phyloP scores from a whole-genome alignment of 441 rosid genomes.

The Gossypium davidsonii region DNA sequence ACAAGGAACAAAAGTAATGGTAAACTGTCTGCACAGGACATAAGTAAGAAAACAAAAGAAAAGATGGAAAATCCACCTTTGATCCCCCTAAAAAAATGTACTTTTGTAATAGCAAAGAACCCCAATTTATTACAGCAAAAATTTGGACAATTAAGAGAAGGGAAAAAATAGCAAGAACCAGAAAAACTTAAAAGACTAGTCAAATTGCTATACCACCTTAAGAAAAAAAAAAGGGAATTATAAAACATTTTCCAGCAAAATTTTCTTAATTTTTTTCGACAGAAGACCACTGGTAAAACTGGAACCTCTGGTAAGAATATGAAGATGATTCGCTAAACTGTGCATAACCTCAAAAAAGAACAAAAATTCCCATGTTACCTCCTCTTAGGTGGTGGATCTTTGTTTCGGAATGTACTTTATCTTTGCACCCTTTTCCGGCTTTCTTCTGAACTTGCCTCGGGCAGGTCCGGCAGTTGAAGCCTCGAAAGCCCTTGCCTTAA shows the following conservation, averaged over 20 bases:
- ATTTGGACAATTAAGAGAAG: constrained; percentile 12
- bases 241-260: constrained; percentile 22
- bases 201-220: constrained; percentile 18
- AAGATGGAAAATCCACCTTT: background rate
- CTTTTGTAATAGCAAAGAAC: constrained; percentile 15
- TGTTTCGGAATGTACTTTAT: constrained; percentile 74
- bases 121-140: constrained; percentile 35
- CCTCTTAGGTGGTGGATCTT: constrained; percentile 32
- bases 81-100: background rate
- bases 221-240: constrained; percentile 7
- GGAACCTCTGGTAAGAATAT: constrained; percentile 59
- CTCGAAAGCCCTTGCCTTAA: constrained; percentile 21
- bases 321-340: constrained; percentile 25
- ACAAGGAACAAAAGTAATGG: background rate
- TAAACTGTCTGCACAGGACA: background rate
- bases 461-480: constrained; percentile 23
- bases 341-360: constrained; percentile 35
- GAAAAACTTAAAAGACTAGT: background rate
- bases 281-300: constrained; percentile 60
- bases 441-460: constrained; percentile 39
- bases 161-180: background rate
- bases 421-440: constrained; percentile 57
- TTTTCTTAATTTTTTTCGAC: constrained; percentile 25
- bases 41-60: background rate
- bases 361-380: constrained; percentile 14